phyloP scores from a whole-genome alignment of 495 filamentous ascomycete species.

The Penicillium samsonianum region DNA sequence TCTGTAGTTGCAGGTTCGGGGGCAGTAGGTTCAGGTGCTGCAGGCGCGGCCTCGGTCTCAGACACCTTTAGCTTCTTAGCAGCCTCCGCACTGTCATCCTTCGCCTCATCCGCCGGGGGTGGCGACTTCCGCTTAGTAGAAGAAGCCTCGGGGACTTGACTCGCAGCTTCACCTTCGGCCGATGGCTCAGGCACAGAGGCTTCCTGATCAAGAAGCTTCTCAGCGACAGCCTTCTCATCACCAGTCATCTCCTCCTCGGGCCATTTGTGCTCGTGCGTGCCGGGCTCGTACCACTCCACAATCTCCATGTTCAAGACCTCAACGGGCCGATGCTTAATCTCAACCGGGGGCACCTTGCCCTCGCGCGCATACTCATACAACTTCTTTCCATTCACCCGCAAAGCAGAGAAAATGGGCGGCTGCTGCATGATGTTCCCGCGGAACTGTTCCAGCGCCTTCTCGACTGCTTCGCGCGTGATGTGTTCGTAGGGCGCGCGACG shows the following conservation, averaged over 20 bases:
- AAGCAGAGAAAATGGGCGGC: slow-evolving; percentile 89
- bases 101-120: slow-evolving; percentile 29
- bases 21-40: slow-evolving; percentile 19
- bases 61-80: slow-evolving; percentile 42
- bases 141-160: slow-evolving; percentile 17
- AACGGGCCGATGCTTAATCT: slow-evolving; percentile 79
- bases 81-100: slow-evolving; percentile 24
- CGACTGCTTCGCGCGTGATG: slow-evolving; percentile 74
- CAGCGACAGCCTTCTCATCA: slow-evolving; percentile 70
- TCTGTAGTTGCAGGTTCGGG: slow-evolving; percentile 21
- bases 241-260: slow-evolving; percentile 71
- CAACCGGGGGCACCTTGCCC: slow-evolving; percentile 77
- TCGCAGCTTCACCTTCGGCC: slow-evolving; percentile 24
- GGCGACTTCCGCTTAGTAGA: slow-evolving; percentile 39
- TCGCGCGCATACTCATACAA: slow-evolving; percentile 95
- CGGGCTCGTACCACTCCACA: slow-evolving; percentile 84
- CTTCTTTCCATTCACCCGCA: slow-evolving; percentile 86
- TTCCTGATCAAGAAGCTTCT: slow-evolving; percentile 61
- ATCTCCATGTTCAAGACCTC: slow-evolving; percentile 74
- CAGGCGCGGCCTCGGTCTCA: slow-evolving; percentile 25
- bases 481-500: slow-evolving; percentile 71
- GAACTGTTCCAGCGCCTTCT: slow-evolving; percentile 73
- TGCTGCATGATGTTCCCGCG: slow-evolving; percentile 86
- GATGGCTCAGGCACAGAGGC: slow-evolving; percentile 25
- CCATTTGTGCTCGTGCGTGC: slow-evolving; percentile 69